Evolutionary conservation across 257 asterid genomes (phyloP).

Genomic region (Fraxinus cuspidata): DNA sequence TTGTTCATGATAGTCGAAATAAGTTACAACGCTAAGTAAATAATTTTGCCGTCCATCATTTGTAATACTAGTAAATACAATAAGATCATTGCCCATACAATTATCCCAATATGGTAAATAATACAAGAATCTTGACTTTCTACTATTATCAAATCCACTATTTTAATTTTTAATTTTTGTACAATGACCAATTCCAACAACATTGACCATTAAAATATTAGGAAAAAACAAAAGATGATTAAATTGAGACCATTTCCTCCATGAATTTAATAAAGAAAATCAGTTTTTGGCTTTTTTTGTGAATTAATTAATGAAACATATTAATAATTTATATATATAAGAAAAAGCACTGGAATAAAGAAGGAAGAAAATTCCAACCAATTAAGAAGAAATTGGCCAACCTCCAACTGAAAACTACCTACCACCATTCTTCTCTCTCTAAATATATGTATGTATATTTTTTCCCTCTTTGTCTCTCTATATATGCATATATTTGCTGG

Average conservation of each 20-base stretch:
- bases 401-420: constrained; percentile 56
- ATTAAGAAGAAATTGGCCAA: constrained; percentile 35
- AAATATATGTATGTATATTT: neutral
- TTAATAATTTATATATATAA: neutral
- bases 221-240: neutral
- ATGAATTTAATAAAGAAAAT: neutral
- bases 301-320: neutral
- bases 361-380: neutral
- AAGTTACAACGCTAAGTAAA: neutral
- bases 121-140: neutral
- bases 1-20: neutral
- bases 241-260: neutral
- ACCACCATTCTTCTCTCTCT: constrained; percentile 31
- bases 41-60: neutral
- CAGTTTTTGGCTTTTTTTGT: neutral
- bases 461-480: neutral
- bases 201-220: neutral
- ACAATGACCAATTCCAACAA: neutral
- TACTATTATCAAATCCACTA: neutral
- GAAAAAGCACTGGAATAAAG: neutral
- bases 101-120: neutral
- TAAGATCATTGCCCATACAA: neutral
- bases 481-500: constrained; percentile 14
- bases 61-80: neutral
- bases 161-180: neutral